phyloP scores from a whole-genome alignment of 2,329 filamentous ascomycete species.

The Venturia effusa region DNA sequence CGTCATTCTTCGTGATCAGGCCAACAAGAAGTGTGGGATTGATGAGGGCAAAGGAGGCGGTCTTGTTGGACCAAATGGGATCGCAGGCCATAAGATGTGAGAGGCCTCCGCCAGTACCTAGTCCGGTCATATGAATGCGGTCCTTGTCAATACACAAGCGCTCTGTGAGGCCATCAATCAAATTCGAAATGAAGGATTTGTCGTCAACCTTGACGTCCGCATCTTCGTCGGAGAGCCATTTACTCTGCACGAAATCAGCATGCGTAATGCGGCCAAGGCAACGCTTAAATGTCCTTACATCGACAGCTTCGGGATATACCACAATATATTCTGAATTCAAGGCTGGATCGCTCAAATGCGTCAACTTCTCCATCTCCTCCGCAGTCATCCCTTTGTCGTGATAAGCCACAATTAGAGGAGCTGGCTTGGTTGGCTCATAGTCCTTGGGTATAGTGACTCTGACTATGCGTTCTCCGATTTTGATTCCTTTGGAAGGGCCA shows the following conservation, averaged over 20 bases:
- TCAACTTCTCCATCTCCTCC: background rate
- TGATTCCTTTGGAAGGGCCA: conserved; percentile 4
- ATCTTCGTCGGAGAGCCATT: conserved; percentile 5
- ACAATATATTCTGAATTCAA: conserved; percentile 8
- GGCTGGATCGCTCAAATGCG: background rate
- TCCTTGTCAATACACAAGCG: conserved; percentile 8
- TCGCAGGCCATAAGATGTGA: conserved; percentile 7
- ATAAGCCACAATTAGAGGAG: conserved; percentile 6
- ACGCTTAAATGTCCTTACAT: background rate
- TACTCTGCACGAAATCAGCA: background rate
- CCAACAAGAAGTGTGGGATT: conserved; percentile 1
- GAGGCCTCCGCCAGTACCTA: conserved; percentile 6
- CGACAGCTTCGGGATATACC: conserved; percentile 5
- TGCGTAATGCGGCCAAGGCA: background rate
- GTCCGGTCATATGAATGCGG: conserved; percentile 10
- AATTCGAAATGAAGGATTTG: background rate
- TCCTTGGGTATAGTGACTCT: conserved; percentile 5
- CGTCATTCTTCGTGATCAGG: background rate
- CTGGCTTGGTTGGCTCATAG: conserved; percentile 2
- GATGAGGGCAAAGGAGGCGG: conserved; percentile 5
- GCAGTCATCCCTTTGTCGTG: conserved; percentile 10
- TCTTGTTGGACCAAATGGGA: background rate
- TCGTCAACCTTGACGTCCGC: background rate
- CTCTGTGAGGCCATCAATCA: background rate
- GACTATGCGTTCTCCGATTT: conserved; percentile 7